A percentile compares a stretch with the other conserved stretches of the same genome.
phyloP scores from a whole-genome alignment of 768 basidiomycete species.

The Coprinopsis strossmayeri region DNA sequence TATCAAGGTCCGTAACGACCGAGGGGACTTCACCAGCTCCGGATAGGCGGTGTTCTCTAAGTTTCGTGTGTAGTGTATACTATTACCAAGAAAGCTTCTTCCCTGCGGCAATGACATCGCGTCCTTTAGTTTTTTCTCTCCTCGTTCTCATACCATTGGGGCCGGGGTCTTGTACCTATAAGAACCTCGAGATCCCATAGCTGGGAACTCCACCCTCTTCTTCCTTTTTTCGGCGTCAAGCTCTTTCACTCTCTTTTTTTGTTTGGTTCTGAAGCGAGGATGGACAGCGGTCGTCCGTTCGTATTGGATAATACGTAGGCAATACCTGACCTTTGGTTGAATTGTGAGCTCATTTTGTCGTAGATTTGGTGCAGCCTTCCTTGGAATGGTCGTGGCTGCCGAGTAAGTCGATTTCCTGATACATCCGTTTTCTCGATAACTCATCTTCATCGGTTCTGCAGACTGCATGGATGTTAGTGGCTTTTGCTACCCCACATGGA shows the following conservation, averaged over 20 bases:
- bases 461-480: slow-evolving; percentile 41
- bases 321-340: neutral
- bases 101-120: slow-evolving; percentile 6
- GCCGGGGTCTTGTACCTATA: neutral
- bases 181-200: neutral
- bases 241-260: neutral
- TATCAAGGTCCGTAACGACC: slow-evolving; percentile 6
- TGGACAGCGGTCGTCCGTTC: neutral
- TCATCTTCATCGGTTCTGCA: too few species aligned
- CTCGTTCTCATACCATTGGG: neutral
- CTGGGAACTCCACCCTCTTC: too few species aligned
- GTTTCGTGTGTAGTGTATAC: too few species aligned
- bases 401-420: slow-evolving; percentile 29
- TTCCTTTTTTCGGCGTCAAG: neutral
- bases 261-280: neutral
- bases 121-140: neutral
- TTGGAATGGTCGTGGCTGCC: slow-evolving; percentile 43
- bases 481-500: too few species aligned
- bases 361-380: slow-evolving; percentile 43
- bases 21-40: slow-evolving; percentile 4
- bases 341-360: slow-evolving; percentile 2
- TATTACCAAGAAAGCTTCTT: slow-evolving; percentile 5
- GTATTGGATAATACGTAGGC: slow-evolving; percentile 30
- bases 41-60: slow-evolving; percentile 2
- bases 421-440: too few species aligned